Evolutionary conservation across 352 stramenopile species (phyloP), one percentile per base, ranked within the genome.

Genomic region (Pythium utonaiense): DNA sequence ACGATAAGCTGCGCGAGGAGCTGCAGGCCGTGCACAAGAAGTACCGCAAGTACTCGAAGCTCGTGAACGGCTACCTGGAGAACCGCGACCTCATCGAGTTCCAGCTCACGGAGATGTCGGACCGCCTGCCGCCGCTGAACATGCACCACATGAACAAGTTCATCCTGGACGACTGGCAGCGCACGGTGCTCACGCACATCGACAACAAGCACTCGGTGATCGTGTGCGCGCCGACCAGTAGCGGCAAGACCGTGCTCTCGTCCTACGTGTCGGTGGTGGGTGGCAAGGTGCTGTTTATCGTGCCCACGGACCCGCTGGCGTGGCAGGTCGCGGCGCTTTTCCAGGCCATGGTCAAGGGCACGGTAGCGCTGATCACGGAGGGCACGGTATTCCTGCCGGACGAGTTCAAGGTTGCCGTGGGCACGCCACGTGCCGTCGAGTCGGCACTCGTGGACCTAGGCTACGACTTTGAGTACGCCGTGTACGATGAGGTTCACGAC

Each of bases 291-390:
- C 69, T 93, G 8, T 93, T 91, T 55, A 81, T 94, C 30, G 94
- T 99, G 33, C 97, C 97, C 7, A 99, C 96, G 40, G 96, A 99
- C 73, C 96, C 97, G 30, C 82, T 99, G 7, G 97, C 98, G 17
- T 99, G 96, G 96, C 97, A 99, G 71, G 96, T 99, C 61, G 96
- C 96, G 1, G 97, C 97, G 14, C 88, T 98, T n/a, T 99, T 99
- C 83, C 96, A 98, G 68, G 86, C 97, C 38, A 98, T 99, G 73
- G 96, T 98, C 55, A 96, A 97, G 66, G 95, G 96, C 19, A 96
- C 97, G 25, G 96, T 99, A 3, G 96, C 93, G 30, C 74, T 99
- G 38, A 97, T 97, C 57, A 99, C 96, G 3, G 94, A 98, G 48
- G 85, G 85, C 28, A 93, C 80, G 1, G 81, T 91, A 9, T 94